Evolutionary conservation across 1,284 basidiomycete genomes (phyloP), one percentile per base, ranked within the genome.

Genomic region (Leucoagaricus sp.): DNA sequence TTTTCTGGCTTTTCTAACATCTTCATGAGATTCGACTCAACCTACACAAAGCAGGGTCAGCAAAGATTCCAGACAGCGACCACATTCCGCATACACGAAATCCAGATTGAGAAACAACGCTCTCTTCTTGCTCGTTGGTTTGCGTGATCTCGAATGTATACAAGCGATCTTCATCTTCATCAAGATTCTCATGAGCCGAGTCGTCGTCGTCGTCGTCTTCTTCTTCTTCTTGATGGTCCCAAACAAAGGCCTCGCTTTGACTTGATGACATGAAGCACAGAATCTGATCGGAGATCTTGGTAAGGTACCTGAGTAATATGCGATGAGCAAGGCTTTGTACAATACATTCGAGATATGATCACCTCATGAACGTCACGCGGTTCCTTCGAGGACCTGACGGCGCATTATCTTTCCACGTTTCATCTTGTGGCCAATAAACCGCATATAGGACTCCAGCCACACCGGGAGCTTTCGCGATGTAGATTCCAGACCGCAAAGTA

Each of bases 321-420:
- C n/a, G n/a, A 12, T 13, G n/a, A 21, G 13, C 29, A 33, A 40
- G 15, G 5, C 5, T 23, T 15, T n/a, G 25, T 28, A 17, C 12
- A 17, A 25, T 21, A 33, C 10, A 9, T 33, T 4, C 10, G 19
- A 10, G n/a, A n/a, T n/a, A 26, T 17, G 46, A 45, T 21, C 60
- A 83, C 85, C 84, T 67, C 80, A 87, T 84, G 61, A 87, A 86
- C 0, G 82, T 85, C 4, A 82, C 69, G 10, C 84, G 72, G 65
- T 85, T 86, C 1, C 79, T 72, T 23, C 71, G 63, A 38, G 82
- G 74, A 3, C 81, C 71, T 0, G 75, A 70, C 1, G 69, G 51
- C 0, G 79, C 76, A 29, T 73, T 68, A 64, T 85, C 81, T 28
- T 80, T 69, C 85, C 85, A 87, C 0, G 84, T 86, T 0, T 71